Percentiles rank a stretch among this genome's conserved stretches.
Conservation (phyloP, 805 yeast species). For the Candida coquimbonensis region DNA sequence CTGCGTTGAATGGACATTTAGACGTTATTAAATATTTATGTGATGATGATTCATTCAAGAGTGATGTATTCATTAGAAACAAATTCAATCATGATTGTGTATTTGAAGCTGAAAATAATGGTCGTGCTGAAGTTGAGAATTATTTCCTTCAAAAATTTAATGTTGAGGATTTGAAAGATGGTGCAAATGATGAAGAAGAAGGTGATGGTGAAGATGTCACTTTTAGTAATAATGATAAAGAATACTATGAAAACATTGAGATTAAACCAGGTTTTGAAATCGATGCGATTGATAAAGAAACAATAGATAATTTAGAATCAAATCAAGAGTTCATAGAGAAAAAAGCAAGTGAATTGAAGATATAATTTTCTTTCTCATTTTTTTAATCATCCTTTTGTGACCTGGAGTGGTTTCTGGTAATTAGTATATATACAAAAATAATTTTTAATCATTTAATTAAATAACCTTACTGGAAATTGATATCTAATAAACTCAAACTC, state of each 20-base stretch:
- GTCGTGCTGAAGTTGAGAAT: constrained; percentile 68
- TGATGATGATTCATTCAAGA: constrained; percentile 50
- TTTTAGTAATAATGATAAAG: constrained; percentile 33
- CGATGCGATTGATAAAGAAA: constrained; percentile 40
- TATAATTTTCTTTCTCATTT: not conserved
- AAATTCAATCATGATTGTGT: constrained; percentile 73
- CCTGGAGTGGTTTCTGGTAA: too few species aligned
- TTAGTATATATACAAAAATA: too few species aligned
- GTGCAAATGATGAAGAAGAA: constrained; percentile 16
- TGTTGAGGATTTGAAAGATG: constrained; percentile 47
- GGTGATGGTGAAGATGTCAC: constrained; percentile 29
- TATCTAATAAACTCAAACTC: too few species aligned
- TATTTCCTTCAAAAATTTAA: constrained; percentile 70
- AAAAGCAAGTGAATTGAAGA: constrained; percentile 19
- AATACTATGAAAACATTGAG: constrained; percentile 23
- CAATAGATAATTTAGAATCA: constrained; percentile 33
- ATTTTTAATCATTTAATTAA: too few species aligned
- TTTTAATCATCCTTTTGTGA: too few species aligned
- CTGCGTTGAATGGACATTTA: constrained; percentile 80
- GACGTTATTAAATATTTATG: constrained; percentile 62
- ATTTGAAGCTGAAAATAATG: constrained; percentile 81
- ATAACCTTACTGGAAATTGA: not conserved
- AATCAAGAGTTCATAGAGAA: constrained; percentile 25
- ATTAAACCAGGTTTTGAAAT: constrained; percentile 46
- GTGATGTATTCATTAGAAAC: constrained; percentile 79